phyloP scores from a whole-genome alignment of 805 yeast species.

The Saccharomyces jurei region DNA sequence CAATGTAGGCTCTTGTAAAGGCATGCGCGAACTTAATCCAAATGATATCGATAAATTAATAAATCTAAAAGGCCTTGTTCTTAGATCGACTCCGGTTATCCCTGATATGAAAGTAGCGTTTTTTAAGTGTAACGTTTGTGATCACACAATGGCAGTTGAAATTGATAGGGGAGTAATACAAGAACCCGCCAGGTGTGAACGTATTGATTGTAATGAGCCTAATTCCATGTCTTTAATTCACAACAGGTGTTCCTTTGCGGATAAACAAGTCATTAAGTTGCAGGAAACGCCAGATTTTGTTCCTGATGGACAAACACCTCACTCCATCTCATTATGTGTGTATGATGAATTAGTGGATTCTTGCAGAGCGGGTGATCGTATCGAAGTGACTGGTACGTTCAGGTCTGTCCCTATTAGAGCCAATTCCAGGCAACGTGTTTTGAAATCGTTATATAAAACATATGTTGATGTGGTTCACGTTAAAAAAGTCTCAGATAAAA shows the following conservation, averaged over 20 bases:
- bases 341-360: conserved; percentile 94
- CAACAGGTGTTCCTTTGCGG: conserved; percentile 87
- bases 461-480: conserved; percentile 91
- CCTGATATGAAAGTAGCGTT: conserved; percentile 98
- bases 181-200: conserved; percentile 91
- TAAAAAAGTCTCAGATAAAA: conserved; percentile 71
- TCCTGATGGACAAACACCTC: conserved; percentile 98
- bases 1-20: conserved; percentile 63
- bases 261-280: conserved; percentile 85
- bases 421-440: conserved; percentile 73
- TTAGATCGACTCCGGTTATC: conserved; percentile 81
- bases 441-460: conserved; percentile 82
- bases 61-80: conserved; percentile 79
- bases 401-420: conserved; percentile 87
- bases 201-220: conserved; percentile 70
- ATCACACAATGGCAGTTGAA: conserved; percentile 83
- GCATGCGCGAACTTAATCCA: conserved; percentile 91
- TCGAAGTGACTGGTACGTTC: conserved; percentile 92
- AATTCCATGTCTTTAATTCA: conserved; percentile 88
- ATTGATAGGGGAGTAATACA: conserved; percentile 91
- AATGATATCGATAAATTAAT: conserved; percentile 91
- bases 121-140: conserved; percentile 91
- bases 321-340: conserved; percentile 85
- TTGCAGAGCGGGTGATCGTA: conserved; percentile 92
- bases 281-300: conserved; percentile 95